A percentile compares a stretch with the other conserved stretches of the same genome.
These are phyloP conservation scores for Arthromyces matolae DNA, from an alignment of 768 basidiomycete genomes.

Conservation along the genomic window DNA sequence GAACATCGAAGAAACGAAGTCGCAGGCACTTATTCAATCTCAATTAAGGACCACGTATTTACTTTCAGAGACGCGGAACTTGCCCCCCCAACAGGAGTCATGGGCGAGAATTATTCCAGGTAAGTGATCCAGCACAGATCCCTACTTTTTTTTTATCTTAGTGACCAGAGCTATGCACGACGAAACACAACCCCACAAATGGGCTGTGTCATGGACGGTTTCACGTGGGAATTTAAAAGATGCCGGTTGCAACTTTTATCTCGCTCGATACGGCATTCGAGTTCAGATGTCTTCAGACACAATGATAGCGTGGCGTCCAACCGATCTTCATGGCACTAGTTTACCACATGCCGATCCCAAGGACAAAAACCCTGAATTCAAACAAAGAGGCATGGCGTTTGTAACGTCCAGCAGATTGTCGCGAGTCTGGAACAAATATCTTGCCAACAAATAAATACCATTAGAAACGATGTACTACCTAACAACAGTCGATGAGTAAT, in stretches of 20 bases:
- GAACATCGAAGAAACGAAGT: background rate
- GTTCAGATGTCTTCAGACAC: conserved; percentile 7
- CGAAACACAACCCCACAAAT: background rate
- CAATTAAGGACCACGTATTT: background rate
- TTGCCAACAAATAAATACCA: too few species aligned
- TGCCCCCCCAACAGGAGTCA: conserved; percentile 3
- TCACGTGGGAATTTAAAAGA: background rate
- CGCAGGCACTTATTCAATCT: background rate
- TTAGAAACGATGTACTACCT: too few species aligned
- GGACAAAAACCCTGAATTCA: conserved; percentile 1
- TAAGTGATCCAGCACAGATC: too few species aligned
- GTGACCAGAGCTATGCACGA: background rate
- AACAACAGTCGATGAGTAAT: too few species aligned
- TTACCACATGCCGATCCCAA: conserved; percentile 11
- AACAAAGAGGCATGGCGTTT: conserved; percentile 10
- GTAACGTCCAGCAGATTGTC: too few species aligned
- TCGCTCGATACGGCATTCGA: conserved; percentile 12
- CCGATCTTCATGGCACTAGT: conserved; percentile 15
- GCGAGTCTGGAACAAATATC: too few species aligned
- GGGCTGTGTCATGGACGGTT: conserved; percentile 5
- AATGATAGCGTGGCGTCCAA: conserved; percentile 16
- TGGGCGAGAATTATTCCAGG: conserved; percentile 2
- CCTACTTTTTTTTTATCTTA: too few species aligned
- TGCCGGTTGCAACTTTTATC: conserved; percentile 19
- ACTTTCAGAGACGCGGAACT: background rate